phyloP scores from a whole-genome alignment of 179 eudicot genomes.

The Nepenthes alata region DNA sequence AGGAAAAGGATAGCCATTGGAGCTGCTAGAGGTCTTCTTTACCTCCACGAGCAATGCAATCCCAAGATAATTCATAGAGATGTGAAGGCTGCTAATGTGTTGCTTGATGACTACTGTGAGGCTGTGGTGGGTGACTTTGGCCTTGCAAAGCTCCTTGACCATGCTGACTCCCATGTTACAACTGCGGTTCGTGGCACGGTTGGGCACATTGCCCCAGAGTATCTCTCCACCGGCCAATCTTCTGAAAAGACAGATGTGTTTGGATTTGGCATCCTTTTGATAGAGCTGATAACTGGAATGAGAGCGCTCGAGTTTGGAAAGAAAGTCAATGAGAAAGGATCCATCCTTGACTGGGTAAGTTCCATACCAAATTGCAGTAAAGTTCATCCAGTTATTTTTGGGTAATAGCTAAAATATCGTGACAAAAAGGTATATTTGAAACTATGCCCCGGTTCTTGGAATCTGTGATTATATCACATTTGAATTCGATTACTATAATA shows the following conservation, averaged over 20 bases:
- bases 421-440: too few relatives aligned
- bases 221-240: conserved; percentile 81
- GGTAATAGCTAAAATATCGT: too few relatives aligned
- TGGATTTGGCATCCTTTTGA: conserved; percentile 80
- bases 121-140: conserved; percentile 95
- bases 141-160: conserved; percentile 87
- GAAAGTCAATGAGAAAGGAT: conserved; percentile 66
- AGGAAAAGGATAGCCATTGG: conserved; percentile 84
- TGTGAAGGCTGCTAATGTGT: conserved; percentile 80
- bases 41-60: conserved; percentile 86
- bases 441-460: too few relatives aligned
- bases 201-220: conserved; percentile 87
- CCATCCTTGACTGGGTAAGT: conserved; percentile 86
- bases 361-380: neutral
- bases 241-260: conserved; percentile 87
- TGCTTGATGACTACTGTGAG: conserved; percentile 61
- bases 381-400: too few relatives aligned
- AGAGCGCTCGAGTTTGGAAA: conserved; percentile 79
- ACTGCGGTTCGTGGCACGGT: conserved; percentile 94
- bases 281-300: conserved; percentile 89
- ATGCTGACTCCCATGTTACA: conserved; percentile 73
- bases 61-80: conserved; percentile 89
- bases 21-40: conserved; percentile 69
- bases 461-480: too few relatives aligned
- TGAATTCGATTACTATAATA: too few relatives aligned